Base-by-base conservation (phyloP, 106 monocot genomes). In the Platanthera zijinensis region DNA sequence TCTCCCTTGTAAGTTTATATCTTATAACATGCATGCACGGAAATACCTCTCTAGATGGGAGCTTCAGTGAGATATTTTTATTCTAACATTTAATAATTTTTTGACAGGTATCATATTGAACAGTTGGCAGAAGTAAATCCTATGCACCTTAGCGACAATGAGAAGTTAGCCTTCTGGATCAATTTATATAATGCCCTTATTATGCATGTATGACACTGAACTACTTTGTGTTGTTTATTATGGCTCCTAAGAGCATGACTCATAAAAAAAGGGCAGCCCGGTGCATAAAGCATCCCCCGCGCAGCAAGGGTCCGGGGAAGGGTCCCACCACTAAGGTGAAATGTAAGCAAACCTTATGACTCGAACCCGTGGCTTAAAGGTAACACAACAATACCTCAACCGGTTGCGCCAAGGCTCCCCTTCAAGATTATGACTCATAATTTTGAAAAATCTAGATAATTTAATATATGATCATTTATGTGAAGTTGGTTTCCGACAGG, bases 121-220 rank as follows among this genome's bases (percentile, higher is more conserved):
- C 92, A 92, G 71, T 77, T 95, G 63, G 90, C 84, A 50, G 87
- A 89, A 86, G 90, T 95, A 72, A 95, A 90, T 78, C 87, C 90
- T 5, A 78, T 83, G 57, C 89, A 88, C 64, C 83, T 95, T 63
- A 82, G 61, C 78, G 71, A 80, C 50, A 77, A 89, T 49, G 92
- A 86, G 81, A 90, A 80, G 81, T 76, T 95, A 57, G 92, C 95
- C 30, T 95, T 95, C 78, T 95, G 95, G 95, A 92, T 95, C 71
- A 95, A 95, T 79, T 71, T 95, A 69, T 95, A 95, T 75, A 95
- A 95, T 80, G 95, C 95, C 21, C 88, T 95, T 64, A 83, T 95
- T 69, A 92, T 95, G 95, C 95, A 95, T 82, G 95, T 95, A 83
- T 21, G 90, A 69, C 12, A 30, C 70, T 17, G 15, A 52, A 47